Evolutionary conservation across 768 basidiomycete species (phyloP).

Genomic region (Hydnum rufescens): DNA sequence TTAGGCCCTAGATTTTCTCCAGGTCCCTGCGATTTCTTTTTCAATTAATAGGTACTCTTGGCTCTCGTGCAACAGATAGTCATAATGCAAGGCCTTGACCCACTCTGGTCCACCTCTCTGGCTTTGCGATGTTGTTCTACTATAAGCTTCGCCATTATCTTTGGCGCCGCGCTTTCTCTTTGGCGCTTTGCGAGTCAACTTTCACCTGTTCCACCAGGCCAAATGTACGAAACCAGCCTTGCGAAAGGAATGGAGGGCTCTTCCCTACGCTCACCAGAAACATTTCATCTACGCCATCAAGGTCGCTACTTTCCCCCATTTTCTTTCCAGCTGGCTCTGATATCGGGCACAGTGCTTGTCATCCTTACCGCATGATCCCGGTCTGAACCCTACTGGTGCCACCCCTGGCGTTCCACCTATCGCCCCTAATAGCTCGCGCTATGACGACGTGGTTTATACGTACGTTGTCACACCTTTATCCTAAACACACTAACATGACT

Average conservation of each 20-base stretch:
- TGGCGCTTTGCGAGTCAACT: too few relatives aligned
- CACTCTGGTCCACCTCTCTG: too few relatives aligned
- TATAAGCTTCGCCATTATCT: too few relatives aligned
- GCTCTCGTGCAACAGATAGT: slow-evolving; percentile 3
- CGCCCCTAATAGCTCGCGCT: neutral
- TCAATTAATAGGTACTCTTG: neutral
- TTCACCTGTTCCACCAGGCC: too few relatives aligned
- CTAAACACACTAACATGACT: neutral
- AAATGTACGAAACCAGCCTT: neutral
- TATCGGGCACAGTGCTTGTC: neutral
- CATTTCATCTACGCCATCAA: neutral
- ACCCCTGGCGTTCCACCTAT: neutral
- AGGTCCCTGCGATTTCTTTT: neutral
- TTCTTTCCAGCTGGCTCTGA: neutral
- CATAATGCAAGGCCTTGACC: too few relatives aligned
- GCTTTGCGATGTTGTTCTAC: too few relatives aligned
- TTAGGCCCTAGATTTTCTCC: too few relatives aligned
- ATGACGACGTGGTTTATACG: slow-evolving; percentile 3
- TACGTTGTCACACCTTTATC: neutral
- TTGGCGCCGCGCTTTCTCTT: too few relatives aligned
- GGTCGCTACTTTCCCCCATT: neutral
- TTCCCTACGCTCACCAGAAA: neutral
- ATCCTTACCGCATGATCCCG: neutral
- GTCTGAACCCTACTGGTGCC: neutral
- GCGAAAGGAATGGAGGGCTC: slow-evolving; percentile 2